These are phyloP conservation scores for Podospora tetraspora DNA, from an alignment of 495 filamentous ascomycete genomes.

Conservation along the genomic window DNA sequence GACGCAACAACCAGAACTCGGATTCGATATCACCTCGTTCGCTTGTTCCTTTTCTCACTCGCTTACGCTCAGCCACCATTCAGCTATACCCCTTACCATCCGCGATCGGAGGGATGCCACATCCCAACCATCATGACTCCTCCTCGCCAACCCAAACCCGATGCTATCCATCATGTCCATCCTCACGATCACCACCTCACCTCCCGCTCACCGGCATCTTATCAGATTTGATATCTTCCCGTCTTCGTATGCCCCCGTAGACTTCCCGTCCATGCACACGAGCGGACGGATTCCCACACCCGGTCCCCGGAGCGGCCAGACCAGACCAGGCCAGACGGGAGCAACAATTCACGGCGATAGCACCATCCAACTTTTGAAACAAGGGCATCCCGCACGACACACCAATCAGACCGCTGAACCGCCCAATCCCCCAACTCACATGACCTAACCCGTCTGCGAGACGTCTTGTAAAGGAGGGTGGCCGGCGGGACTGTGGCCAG, in stretches of 20 bases:
- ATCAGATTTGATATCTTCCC: background rate
- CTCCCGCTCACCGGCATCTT: background rate
- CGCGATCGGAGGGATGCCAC: background rate
- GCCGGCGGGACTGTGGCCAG: background rate
- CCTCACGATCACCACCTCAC: background rate
- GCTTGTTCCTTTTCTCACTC: background rate
- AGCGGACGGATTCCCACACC: background rate
- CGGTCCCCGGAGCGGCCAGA: background rate
- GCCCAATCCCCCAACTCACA: background rate
- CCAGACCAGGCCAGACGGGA: background rate
- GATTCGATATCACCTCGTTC: background rate
- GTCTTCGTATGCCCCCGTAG: background rate
- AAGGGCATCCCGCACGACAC: background rate
- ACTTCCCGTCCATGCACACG: background rate
- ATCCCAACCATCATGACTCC: background rate
- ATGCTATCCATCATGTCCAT: background rate
- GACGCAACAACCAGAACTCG: background rate
- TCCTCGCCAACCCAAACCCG: background rate
- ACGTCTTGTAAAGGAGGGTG: background rate
- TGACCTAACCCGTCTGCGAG: background rate
- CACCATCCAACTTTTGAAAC: background rate
- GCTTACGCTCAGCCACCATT: background rate
- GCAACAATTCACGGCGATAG: background rate
- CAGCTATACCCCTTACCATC: background rate
- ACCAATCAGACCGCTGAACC: background rate